Base-by-base conservation (phyloP, 1,284 basidiomycete species). In the Malassezia brasiliensis region DNA sequence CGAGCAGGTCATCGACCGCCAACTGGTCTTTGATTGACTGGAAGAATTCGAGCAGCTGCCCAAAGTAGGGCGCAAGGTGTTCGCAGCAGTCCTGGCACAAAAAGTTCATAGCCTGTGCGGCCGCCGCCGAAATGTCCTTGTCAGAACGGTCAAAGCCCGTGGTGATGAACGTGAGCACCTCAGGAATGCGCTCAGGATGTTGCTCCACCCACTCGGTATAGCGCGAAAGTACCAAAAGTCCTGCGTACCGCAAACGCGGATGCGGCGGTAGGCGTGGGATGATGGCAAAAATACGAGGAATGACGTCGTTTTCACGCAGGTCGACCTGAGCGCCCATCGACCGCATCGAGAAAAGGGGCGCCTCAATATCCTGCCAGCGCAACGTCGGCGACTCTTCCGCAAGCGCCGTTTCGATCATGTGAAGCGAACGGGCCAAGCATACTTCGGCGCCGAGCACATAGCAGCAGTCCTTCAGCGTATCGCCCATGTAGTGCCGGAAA, bases 401-500 rank as follows among this genome's bases (percentile, higher is more conserved):
- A 56, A 96, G 79, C 3, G 87, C 86, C 1, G 78, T 75, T 19
- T 84, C 83, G 62, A 96, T 86, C 73, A 89, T 81, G 52, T 87
- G 83, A 74, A 90, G 87, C 10, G 90, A 83, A 8, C 85, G 80
- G 49, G 84, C 78, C 39, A 99, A 80, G 69, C 94, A 98, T 4
- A 81, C 80, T 45, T 89, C 85, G 2, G 90, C 82, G 30, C 90
- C 88, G 35, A 99, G 82, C 35, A 99, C 90, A 62, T 86, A 83
- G 77, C 94, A 98, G 75, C 94, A 98, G 75, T 99, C 94, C 77
- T 99, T 99, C 65, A 99, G 81, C 5, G 94, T 98, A 75, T 98
- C 93, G 50, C 94, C 94, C 87, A 99, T 98, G 61, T 90, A 84
- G 78, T 99, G 94, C 52, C 94, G 81, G 80, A 99, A 98, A 6